phyloP scores from a whole-genome alignment of 768 basidiomycete species.

The Hemileccinum impolitum region DNA sequence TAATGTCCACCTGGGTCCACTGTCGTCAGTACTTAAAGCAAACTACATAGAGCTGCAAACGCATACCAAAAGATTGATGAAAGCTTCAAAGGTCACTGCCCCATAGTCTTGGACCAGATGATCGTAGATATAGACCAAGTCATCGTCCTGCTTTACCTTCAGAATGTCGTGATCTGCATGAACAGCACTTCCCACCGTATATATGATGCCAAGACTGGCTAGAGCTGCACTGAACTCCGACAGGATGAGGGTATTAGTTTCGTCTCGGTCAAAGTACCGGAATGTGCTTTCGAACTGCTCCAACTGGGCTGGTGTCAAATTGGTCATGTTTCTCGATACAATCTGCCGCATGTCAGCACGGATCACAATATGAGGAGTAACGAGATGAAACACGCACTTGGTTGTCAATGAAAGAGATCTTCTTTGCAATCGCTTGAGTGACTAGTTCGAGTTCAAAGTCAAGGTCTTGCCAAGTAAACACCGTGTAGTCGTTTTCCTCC shows the following conservation, averaged over 20 bases:
- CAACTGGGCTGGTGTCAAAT: conserved; percentile 90
- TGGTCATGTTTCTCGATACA: conserved; percentile 90
- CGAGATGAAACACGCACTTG: conserved; percentile 51
- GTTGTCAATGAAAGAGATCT: conserved; percentile 95
- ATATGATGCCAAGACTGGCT: conserved; percentile 91
- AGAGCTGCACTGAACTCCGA: conserved; percentile 93
- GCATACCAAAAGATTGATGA: conserved; percentile 85
- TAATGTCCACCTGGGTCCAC: conserved; percentile 77
- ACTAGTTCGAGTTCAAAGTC: conserved; percentile 86
- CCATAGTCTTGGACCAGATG: conserved; percentile 80
- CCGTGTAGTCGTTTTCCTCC: conserved; percentile 95
- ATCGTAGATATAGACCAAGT: conserved; percentile 79
- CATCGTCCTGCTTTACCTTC: conserved; percentile 60
- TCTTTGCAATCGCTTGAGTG: conserved; percentile 76
- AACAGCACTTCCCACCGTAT: conserved; percentile 52
- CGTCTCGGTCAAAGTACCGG: conserved; percentile 94
- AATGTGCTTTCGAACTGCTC: conserved; percentile 98
- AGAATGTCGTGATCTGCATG: background rate
- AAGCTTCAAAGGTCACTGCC: conserved; percentile 89
- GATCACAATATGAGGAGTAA: background rate
- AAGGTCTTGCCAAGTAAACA: conserved; percentile 85
- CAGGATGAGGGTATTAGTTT: conserved; percentile 79
- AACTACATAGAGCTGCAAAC: background rate
- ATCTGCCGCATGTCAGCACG: conserved; percentile 50
- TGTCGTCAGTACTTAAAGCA: background rate